These are phyloP conservation scores for Coprinellus aureogranulatus DNA, from an alignment of 768 basidiomycete genomes.

Conservation along the genomic window DNA sequence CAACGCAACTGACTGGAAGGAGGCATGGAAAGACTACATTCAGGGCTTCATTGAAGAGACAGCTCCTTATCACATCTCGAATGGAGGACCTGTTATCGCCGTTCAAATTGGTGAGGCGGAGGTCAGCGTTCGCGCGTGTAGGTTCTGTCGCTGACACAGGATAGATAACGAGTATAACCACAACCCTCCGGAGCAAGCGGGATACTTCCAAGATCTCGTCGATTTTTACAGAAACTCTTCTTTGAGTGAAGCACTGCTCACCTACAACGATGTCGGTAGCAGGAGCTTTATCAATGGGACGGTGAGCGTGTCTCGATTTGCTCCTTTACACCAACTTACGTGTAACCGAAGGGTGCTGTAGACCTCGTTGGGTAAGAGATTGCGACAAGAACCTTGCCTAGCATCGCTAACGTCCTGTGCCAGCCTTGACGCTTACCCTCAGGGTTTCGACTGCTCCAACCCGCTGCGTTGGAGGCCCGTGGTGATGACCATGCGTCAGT, in stretches of 20 bases:
- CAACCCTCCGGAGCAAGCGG: slow-evolving; percentile 37
- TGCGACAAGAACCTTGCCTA: neutral
- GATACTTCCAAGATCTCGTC: slow-evolving; percentile 67
- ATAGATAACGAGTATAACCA: slow-evolving; percentile 80
- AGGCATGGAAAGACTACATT: slow-evolving; percentile 73
- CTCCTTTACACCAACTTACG: neutral
- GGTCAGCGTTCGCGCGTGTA: neutral
- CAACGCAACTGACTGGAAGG: slow-evolving; percentile 66
- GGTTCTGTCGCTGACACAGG: neutral
- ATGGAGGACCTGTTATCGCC: slow-evolving; percentile 77
- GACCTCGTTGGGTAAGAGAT: slow-evolving; percentile 65
- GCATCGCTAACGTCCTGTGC: neutral
- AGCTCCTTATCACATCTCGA: slow-evolving; percentile 61
- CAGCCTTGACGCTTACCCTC: slow-evolving; percentile 70
- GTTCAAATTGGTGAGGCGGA: slow-evolving; percentile 26
- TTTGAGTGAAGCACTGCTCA: slow-evolving; percentile 69
- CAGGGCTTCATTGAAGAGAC: slow-evolving; percentile 61
- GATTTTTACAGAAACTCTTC: slow-evolving; percentile 49
- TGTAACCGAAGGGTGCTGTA: slow-evolving; percentile 53
- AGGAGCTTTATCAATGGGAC: slow-evolving; percentile 70
- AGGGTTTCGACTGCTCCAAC: slow-evolving; percentile 78
- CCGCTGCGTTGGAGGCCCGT: slow-evolving; percentile 65
- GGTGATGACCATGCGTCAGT: slow-evolving; percentile 55
- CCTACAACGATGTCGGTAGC: slow-evolving; percentile 67
- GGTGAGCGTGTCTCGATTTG: slow-evolving; percentile 31